phyloP scores from a whole-genome alignment of 2,329 filamentous ascomycete genomes.

The Calonectria hawksworthii region DNA sequence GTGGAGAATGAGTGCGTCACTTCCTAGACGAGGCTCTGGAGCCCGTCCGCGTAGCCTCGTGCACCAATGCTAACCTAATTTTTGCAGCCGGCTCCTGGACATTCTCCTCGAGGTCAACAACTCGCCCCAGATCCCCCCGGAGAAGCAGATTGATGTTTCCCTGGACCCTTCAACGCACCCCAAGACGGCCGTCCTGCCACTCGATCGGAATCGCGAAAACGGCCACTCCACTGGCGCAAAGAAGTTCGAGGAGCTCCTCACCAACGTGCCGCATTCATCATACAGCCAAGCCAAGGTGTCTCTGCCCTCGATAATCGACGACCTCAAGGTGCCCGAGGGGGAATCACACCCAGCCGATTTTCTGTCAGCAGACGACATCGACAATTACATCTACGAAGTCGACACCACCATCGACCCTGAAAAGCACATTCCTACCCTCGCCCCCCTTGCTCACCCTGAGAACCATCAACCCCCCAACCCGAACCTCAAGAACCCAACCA shows the following conservation, averaged over 20 bases:
- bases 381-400: slow-evolving; percentile 78
- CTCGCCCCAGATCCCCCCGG: slow-evolving; percentile 80
- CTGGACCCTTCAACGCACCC: slow-evolving; percentile 60
- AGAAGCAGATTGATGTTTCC: slow-evolving; percentile 81
- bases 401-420: slow-evolving; percentile 66
- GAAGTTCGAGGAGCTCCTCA: slow-evolving; percentile 64
- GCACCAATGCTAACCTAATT: slow-evolving; percentile 34
- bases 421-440: slow-evolving; percentile 63
- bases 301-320: slow-evolving; percentile 69
- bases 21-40: not conserved
- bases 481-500: slow-evolving; percentile 80
- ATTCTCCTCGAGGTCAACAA: slow-evolving; percentile 92
- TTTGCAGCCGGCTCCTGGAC: slow-evolving; percentile 84
- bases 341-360: slow-evolving; percentile 74
- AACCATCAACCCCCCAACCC: slow-evolving; percentile 55
- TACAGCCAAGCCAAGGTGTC: slow-evolving; percentile 71
- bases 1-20: slow-evolving; percentile 89
- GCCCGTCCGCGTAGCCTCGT: slow-evolving; percentile 12
- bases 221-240: slow-evolving; percentile 62
- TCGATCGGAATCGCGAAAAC: slow-evolving; percentile 52
- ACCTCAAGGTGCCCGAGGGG: slow-evolving; percentile 64
- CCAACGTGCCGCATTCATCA: slow-evolving; percentile 65
- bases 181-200: slow-evolving; percentile 48
- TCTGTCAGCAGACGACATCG: slow-evolving; percentile 77
- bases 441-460: slow-evolving; percentile 61